Conservation (phyloP, 1,284 basidiomycete species). For the Rhodotorula sp. region DNA sequence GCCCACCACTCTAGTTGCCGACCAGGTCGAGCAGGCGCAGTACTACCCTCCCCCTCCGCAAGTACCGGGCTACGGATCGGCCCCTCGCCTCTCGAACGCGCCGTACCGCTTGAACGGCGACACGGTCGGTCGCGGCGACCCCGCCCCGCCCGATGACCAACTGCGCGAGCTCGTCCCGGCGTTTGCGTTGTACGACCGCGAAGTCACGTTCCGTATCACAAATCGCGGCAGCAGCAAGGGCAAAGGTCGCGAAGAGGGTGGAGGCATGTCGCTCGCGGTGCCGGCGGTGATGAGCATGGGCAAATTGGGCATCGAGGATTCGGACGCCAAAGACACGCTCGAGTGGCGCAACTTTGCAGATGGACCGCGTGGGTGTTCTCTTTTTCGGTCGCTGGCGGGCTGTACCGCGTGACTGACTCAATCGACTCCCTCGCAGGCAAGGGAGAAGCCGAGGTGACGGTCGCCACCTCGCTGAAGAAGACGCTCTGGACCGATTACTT, state of each 20-base stretch:
- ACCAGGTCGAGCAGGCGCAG: neutral
- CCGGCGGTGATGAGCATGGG: slow-evolving; percentile 63
- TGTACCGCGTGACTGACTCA: neutral
- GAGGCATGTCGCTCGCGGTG: slow-evolving; percentile 47
- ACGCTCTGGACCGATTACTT: slow-evolving; percentile 85
- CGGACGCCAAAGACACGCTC: slow-evolving; percentile 61
- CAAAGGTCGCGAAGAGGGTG: slow-evolving; percentile 48
- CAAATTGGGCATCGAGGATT: slow-evolving; percentile 61
- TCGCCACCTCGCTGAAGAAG: slow-evolving; percentile 58
- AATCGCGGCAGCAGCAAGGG: slow-evolving; percentile 15
- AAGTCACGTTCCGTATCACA: slow-evolving; percentile 32
- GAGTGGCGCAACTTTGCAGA: slow-evolving; percentile 77
- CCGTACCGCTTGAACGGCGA: slow-evolving; percentile 24
- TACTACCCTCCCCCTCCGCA: neutral
- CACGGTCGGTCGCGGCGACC: slow-evolving; percentile 13
- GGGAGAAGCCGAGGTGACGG: slow-evolving; percentile 69
- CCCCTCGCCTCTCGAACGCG: slow-evolving; percentile 14
- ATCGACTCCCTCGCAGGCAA: slow-evolving; percentile 35
- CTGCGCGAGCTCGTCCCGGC: slow-evolving; percentile 58
- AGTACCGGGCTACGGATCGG: slow-evolving; percentile 15
- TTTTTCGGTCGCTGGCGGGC: slow-evolving; percentile 15
- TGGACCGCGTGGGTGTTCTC: slow-evolving; percentile 53
- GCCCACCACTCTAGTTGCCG: neutral
- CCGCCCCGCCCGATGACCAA: slow-evolving; percentile 27
- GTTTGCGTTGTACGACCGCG: slow-evolving; percentile 36